A percentile compares a stretch with the other conserved stretches of the same genome.
Conservation (phyloP, 1,284 basidiomycete genomes). For the Rugosomyces carneus region DNA sequence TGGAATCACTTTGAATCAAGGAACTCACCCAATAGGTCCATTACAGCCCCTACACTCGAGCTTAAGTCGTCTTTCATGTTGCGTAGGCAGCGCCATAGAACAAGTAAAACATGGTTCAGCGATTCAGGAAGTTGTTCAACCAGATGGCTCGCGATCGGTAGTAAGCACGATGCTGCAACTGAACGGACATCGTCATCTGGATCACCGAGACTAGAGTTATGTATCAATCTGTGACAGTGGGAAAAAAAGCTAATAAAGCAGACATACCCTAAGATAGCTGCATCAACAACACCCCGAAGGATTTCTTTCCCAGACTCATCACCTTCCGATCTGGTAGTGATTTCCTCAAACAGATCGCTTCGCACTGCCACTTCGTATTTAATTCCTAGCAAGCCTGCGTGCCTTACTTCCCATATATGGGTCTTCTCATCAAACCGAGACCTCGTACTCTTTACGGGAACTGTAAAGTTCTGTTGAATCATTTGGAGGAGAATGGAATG, state of each 20-base stretch:
- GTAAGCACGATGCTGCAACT: constrained; percentile 88
- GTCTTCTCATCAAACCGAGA: constrained; percentile 38
- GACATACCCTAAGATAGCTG: constrained; percentile 79
- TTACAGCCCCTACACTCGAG: constrained; percentile 94
- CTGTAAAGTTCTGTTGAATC: constrained; percentile 81
- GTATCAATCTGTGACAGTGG: constrained; percentile 13
- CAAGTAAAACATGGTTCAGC: constrained; percentile 69
- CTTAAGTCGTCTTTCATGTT: constrained; percentile 97
- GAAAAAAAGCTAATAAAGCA: not conserved
- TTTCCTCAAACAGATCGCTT: constrained; percentile 67
- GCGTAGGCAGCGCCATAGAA: constrained; percentile 87
- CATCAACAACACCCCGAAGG: constrained; percentile 77
- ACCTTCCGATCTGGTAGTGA: constrained; percentile 29
- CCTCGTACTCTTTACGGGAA: constrained; percentile 28
- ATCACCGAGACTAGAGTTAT: constrained; percentile 67
- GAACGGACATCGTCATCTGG: constrained; percentile 95
- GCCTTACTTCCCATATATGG: constrained; percentile 96
- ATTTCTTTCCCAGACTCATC: constrained; percentile 43
- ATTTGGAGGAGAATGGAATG: constrained; percentile 86
- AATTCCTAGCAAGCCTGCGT: constrained; percentile 93
- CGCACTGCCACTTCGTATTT: constrained; percentile 97
- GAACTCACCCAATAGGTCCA: constrained; percentile 83
- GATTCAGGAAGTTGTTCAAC: constrained; percentile 74
- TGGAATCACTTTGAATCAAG: constrained; percentile 10
- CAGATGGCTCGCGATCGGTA: constrained; percentile 80